These are phyloP conservation scores for Colletotrichum phormii DNA, from an alignment of 2,329 filamentous ascomycete species.

Conservation along the genomic window DNA sequence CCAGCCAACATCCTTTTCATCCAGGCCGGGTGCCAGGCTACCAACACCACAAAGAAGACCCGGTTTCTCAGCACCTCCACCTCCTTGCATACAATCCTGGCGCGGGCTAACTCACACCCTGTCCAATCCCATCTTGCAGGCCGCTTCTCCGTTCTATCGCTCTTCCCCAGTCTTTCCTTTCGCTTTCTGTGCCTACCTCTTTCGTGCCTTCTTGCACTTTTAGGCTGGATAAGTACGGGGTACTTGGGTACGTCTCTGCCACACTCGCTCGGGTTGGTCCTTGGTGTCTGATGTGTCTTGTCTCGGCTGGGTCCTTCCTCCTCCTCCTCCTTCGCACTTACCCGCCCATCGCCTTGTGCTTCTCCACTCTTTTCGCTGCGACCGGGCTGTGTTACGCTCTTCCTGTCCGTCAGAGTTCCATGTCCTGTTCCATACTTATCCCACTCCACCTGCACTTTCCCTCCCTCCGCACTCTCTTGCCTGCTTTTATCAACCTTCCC, in stretches of 20 bases:
- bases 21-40: background rate
- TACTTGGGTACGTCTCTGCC: background rate
- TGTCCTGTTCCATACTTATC: constrained; percentile 34
- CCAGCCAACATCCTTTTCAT: constrained; percentile 8
- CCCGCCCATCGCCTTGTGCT: constrained; percentile 25
- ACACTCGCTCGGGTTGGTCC: constrained; percentile 5
- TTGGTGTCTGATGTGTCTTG: background rate
- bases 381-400: constrained; percentile 28
- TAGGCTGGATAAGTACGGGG: background rate
- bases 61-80: constrained; percentile 21
- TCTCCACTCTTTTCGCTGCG: constrained; percentile 28
- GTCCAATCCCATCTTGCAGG: constrained; percentile 23
- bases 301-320: constrained; percentile 9
- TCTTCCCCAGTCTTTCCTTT: constrained; percentile 12
- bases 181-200: background rate
- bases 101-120: background rate
- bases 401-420: constrained; percentile 34
- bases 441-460: constrained; percentile 38
- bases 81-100: constrained; percentile 25
- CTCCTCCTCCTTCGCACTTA: constrained; percentile 14
- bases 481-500: constrained; percentile 26
- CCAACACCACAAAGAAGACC: background rate
- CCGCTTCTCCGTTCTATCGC: constrained; percentile 7
- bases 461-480: constrained; percentile 24
- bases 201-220: constrained; percentile 1